Evolutionary conservation across 2,329 filamentous ascomycete genomes (phyloP), one percentile per base, ranked within the genome.

Genomic region (Calonectria fujianensis): DNA sequence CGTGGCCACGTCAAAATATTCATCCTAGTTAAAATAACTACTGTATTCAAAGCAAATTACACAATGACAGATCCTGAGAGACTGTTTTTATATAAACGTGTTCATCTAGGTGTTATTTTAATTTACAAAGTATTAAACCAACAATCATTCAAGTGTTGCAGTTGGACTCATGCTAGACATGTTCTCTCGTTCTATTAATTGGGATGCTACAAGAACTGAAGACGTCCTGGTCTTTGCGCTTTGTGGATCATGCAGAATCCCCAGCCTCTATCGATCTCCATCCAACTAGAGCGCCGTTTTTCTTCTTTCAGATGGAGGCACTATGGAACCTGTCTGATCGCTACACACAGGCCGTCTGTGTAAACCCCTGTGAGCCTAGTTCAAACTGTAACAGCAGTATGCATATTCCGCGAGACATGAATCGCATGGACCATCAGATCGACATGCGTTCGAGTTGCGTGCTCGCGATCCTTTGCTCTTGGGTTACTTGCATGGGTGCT

Each of bases 381-480:
- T 35, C 14, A 35, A 57, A 57, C 20, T 20, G 52, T 35, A 35
- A 35, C 52, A 35, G 3, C 29, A 35, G 52, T 57, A 57, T 35
- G 52, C 52, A 57, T 57, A 24, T 35, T 18, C 52, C 29, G 52
- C 52, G 20, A 57, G 52, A 57, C 52, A 57, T 57, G 29, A 32
- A 7, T 35, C 29, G 52, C 52, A 57, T 57, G 35, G 52, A 35
- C 52, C 52, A 57, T 35, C 52, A 35, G 52, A 57, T 57, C 52
- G 52, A 57, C 52, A 13, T 13, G 31, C 20, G 18, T 35, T 57
- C 31, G 10, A 57, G 31, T 32, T 57, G 31, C 52, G 4, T 16
- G 4, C 20, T 57, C 18, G 10, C 6, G 9, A n/a, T n/a, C 20
- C 31, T 57, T 9, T 32, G n/a, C 31, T 57, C 31, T 35, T 35